Conservation (phyloP, 768 basidiomycete genomes). For the Crassisporium funariophilum region DNA sequence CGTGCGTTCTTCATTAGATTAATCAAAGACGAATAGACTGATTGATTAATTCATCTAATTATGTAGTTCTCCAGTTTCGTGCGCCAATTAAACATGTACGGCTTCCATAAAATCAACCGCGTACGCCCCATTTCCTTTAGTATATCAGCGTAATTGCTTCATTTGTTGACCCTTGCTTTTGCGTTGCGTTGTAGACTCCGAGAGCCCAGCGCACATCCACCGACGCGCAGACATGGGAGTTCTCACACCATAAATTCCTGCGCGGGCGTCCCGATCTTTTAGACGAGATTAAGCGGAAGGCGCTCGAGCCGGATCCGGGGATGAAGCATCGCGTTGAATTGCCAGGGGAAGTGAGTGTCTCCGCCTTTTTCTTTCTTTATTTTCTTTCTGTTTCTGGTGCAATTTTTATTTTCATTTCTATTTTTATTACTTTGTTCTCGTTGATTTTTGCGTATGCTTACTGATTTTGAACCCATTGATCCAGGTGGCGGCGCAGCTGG, state of each 20-base stretch:
- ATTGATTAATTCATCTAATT: constrained; percentile 1
- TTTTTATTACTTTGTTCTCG: constrained; percentile 8
- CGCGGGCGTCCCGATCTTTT: constrained; percentile 79
- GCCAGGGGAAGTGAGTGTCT: constrained; percentile 68
- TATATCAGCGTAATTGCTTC: constrained; percentile 3
- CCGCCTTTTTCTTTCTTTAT: neutral
- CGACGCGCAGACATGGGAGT: constrained; percentile 86
- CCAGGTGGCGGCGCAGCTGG: constrained; percentile 63
- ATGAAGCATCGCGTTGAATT: constrained; percentile 75
- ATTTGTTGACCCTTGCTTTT: constrained; percentile 4
- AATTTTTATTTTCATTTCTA: neutral
- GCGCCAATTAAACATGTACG: constrained; percentile 95
- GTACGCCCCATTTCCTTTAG: constrained; percentile 42
- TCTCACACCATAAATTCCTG: constrained; percentile 85
- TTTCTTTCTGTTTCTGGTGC: constrained; percentile 4
- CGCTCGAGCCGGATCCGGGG: constrained; percentile 76
- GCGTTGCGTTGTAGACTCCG: constrained; percentile 55
- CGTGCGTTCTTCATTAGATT: constrained; percentile 43
- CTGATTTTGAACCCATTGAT: constrained; percentile 10
- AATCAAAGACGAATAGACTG: too few relatives aligned
- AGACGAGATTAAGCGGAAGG: constrained; percentile 86
- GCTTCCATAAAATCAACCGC: constrained; percentile 93
- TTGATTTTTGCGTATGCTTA: too few relatives aligned
- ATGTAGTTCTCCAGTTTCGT: constrained; percentile 91
- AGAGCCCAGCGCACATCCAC: constrained; percentile 81